These are phyloP conservation scores for Telfairia occidentalis DNA, from an alignment of 331 rosid species.

Conservation along the genomic window DNA sequence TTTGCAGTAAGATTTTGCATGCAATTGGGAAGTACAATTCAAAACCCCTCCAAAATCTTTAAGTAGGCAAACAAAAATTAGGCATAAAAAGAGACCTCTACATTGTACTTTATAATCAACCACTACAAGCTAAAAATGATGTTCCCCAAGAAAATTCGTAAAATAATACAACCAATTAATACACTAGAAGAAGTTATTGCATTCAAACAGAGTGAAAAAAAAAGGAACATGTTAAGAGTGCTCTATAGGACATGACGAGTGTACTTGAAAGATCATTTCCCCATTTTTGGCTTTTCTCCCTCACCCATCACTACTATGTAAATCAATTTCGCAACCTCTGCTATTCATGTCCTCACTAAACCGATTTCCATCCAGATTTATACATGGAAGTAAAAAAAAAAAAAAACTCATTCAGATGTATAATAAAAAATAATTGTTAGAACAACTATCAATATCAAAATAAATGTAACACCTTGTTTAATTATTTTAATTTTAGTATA, in stretches of 20 bases:
- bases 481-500: no score
- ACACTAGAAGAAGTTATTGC: neutral
- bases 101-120: neutral
- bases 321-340: constrained; percentile 45
- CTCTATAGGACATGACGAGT: constrained; percentile 75
- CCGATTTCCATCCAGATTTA: constrained; percentile 16
- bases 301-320: constrained; percentile 69
- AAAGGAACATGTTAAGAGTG: constrained; percentile 23
- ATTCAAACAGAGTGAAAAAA: neutral
- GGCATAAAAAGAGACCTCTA: neutral
- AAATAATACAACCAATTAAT: neutral
- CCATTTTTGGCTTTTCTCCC: constrained; percentile 27
- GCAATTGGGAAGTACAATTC: neutral
- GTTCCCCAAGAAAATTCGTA: neutral
- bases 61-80: neutral
- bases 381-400: neutral
- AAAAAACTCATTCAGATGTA: neutral
- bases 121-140: neutral
- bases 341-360: constrained; percentile 29
- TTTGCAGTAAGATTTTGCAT: no score
- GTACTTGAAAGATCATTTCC: constrained; percentile 57
- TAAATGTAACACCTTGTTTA: no score
- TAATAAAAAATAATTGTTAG: neutral
- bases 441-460: neutral
- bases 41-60: neutral